Conservation (phyloP, 164 flowering plant genomes). For the Nymphaea thermarum region DNA sequence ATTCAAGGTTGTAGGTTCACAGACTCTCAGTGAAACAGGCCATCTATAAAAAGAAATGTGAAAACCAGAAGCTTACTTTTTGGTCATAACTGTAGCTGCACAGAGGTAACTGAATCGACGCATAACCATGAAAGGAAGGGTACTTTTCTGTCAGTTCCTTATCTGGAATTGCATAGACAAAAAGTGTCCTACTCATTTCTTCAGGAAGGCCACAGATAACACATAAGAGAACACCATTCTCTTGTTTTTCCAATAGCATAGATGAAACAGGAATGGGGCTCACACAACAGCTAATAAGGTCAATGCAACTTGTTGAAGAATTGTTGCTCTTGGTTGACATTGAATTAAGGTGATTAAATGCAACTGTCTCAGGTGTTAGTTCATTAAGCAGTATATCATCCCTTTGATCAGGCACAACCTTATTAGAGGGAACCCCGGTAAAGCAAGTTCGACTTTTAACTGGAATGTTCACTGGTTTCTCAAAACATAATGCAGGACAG, state of each 20-base stretch:
- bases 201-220: slow-evolving; percentile 44
- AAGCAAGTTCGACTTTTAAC: slow-evolving; percentile 3
- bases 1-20: neutral
- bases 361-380: slow-evolving; percentile 1
- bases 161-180: slow-evolving; percentile 43
- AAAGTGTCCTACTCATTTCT: slow-evolving; percentile 34
- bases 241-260: slow-evolving; percentile 25
- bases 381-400: slow-evolving; percentile 1
- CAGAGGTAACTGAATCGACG: slow-evolving; percentile 32
- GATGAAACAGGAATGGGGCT: slow-evolving; percentile 60
- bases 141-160: slow-evolving; percentile 26
- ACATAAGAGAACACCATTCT: slow-evolving; percentile 40
- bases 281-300: slow-evolving; percentile 56
- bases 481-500: slow-evolving; percentile 6
- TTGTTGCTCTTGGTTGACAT: slow-evolving; percentile 11
- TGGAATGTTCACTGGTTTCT: slow-evolving; percentile 5
- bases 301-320: slow-evolving; percentile 19
- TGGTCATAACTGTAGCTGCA: slow-evolving; percentile 21
- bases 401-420: slow-evolving; percentile 4
- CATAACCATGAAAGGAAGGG: slow-evolving; percentile 68
- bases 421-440: slow-evolving; percentile 11
- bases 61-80: slow-evolving; percentile 35
- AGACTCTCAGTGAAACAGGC: neutral
- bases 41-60: neutral
- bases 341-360: slow-evolving; percentile 2